Conservation (phyloP, 2,329 filamentous ascomycete genomes). For the Aureobasidium leucospermi region DNA sequence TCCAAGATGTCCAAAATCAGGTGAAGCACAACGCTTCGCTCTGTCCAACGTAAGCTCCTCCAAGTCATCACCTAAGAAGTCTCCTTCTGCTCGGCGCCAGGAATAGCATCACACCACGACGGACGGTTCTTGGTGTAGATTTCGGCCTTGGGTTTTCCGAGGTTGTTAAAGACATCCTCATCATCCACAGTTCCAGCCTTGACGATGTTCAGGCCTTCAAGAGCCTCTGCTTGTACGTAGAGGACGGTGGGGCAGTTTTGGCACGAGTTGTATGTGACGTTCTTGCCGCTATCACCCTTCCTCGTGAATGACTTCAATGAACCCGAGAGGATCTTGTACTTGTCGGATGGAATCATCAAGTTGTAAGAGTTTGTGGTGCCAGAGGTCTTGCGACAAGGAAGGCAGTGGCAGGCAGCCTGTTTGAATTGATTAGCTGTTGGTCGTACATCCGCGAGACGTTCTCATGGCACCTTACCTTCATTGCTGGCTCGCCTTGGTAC, state of each 20-base stretch:
- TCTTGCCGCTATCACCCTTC: constrained; percentile 26
- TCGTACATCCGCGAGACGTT: not conserved
- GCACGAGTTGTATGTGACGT: constrained; percentile 25
- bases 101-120: constrained; percentile 22
- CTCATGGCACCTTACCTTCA: constrained; percentile 18
- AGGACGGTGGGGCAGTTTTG: constrained; percentile 25
- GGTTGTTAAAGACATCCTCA: constrained; percentile 17
- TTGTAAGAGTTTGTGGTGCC: constrained; percentile 27
- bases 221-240: constrained; percentile 20
- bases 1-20: not conserved
- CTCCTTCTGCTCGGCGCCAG: constrained; percentile 23
- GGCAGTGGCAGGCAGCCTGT: constrained; percentile 25
- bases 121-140: constrained; percentile 27
- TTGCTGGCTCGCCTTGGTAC: constrained; percentile 25
- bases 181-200: constrained; percentile 29
- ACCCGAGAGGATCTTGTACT: constrained; percentile 25
- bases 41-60: not conserved
- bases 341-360: constrained; percentile 21
- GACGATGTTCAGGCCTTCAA: constrained; percentile 22
- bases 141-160: constrained; percentile 21
- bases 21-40: not conserved
- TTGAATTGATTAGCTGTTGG: not conserved
- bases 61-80: not conserved
- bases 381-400: constrained; percentile 27
- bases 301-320: constrained; percentile 20